These are phyloP conservation scores for Lobosporangium transversale DNA, from an alignment of 192 early-diverging fungal species.

Conservation along the genomic window DNA sequence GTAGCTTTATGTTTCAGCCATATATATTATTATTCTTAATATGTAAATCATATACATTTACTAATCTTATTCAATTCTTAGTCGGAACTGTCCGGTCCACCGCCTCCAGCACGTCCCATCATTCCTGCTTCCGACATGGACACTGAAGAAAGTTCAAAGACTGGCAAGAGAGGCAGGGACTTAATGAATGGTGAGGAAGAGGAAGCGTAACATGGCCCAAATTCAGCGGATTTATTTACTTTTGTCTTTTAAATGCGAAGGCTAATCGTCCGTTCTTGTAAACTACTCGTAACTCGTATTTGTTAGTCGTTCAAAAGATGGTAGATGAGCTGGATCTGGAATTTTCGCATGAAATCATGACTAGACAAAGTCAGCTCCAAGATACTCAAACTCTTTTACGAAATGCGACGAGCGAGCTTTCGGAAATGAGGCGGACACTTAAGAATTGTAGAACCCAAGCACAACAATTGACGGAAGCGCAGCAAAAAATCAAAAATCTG, in stretches of 20 bases:
- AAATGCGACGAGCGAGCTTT: constrained; percentile 63
- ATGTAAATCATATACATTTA: no score
- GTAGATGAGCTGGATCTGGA: constrained; percentile 77
- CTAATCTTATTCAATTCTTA: background rate
- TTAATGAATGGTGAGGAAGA: constrained; percentile 52
- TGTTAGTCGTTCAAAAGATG: constrained; percentile 74
- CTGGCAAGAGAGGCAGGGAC: constrained; percentile 45
- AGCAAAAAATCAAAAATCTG: constrained; percentile 69
- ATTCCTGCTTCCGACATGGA: constrained; percentile 6
- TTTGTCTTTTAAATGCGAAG: no score
- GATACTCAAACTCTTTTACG: constrained; percentile 65
- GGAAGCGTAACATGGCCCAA: no score
- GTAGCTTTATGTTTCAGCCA: no score
- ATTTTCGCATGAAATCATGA: constrained; percentile 66
- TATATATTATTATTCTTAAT: no score
- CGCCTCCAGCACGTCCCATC: background rate
- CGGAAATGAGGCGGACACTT: constrained; percentile 62
- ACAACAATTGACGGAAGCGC: constrained; percentile 64
- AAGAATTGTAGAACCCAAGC: constrained; percentile 61
- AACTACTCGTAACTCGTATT: no score
- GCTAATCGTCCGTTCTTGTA: no score
- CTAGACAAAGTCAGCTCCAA: constrained; percentile 68
- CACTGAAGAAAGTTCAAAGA: background rate
- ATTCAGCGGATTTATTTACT: no score
- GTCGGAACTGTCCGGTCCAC: constrained; percentile 1